Conservation (phyloP, 768 basidiomycete genomes). For the Dioszegia hungarica region DNA sequence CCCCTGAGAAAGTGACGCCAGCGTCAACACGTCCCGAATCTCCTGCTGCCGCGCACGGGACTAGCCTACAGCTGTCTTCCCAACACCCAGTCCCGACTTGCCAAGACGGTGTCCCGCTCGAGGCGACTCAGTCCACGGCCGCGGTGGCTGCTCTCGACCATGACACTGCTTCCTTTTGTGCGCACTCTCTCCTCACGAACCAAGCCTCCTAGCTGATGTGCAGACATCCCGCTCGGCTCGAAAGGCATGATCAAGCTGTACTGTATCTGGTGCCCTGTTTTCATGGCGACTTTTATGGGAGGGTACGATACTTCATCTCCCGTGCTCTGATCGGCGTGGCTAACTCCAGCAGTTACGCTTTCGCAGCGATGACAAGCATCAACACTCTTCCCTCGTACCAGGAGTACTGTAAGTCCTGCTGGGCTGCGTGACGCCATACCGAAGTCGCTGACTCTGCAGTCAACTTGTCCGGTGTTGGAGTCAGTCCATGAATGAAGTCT, state of each 20-base stretch:
- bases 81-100: not conserved
- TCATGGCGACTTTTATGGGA: conserved; percentile 25
- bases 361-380: not conserved
- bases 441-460: conserved; percentile 8
- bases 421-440: too few species aligned
- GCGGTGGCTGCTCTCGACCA: not conserved
- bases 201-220: not conserved
- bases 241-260: conserved; percentile 33
- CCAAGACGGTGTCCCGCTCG: not conserved
- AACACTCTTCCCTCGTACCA: conserved; percentile 27
- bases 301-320: conserved; percentile 6
- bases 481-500: conserved; percentile 3
- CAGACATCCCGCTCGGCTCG: conserved; percentile 11
- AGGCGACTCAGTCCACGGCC: not conserved
- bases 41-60: not conserved
- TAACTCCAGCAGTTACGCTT: conserved; percentile 13
- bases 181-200: not conserved
- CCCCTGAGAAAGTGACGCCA: not conserved
- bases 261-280: conserved; percentile 15
- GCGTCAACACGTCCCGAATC: not conserved
- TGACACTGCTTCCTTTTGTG: not conserved
- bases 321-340: not conserved
- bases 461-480: conserved; percentile 23
- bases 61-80: not conserved
- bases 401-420: conserved; percentile 12